phyloP scores from a whole-genome alignment of 352 stramenopile genomes.

The Pythium rhizo-oryzae region DNA sequence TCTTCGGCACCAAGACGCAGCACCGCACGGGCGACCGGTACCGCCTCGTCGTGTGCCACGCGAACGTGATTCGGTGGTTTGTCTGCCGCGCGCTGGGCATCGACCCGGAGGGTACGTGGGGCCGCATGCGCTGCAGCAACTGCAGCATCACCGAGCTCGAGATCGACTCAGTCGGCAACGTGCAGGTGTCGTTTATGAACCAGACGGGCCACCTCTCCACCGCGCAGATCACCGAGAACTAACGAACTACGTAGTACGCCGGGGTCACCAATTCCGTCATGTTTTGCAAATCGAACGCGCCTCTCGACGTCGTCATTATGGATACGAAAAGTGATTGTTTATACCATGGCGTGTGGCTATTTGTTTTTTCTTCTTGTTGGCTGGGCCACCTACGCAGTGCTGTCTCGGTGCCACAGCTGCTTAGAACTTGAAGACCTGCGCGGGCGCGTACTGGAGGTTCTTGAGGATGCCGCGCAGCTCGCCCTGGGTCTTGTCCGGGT shows the following conservation, averaged over 20 bases:
- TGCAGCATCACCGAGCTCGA: constrained; percentile 64
- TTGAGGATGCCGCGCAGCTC: constrained; percentile 77
- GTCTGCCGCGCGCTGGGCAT: constrained; percentile 67
- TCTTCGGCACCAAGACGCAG: constrained; percentile 41
- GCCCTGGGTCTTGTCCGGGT: constrained; percentile 75
- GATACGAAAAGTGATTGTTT: neutral
- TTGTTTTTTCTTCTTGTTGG: neutral
- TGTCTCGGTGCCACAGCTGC: no score
- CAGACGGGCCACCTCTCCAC: constrained; percentile 61
- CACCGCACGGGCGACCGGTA: constrained; percentile 46
- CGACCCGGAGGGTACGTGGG: constrained; percentile 65
- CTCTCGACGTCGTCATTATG: neutral
- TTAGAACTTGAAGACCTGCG: constrained; percentile 77
- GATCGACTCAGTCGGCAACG: constrained; percentile 69
- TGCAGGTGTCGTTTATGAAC: constrained; percentile 71
- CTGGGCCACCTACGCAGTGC: no score
- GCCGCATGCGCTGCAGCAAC: constrained; percentile 75
- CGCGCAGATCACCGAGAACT: constrained; percentile 62
- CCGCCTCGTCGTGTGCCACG: constrained; percentile 64
- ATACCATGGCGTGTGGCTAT: constrained; percentile 36
- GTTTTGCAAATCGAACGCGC: neutral
- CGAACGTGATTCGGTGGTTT: constrained; percentile 79
- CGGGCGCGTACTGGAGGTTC: constrained; percentile 54
- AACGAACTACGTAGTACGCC: neutral
- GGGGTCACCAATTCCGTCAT: neutral